These are phyloP conservation scores for Coelomomyces lativittatus DNA, from an alignment of 371 early-diverging fungal species.

Conservation along the genomic window DNA sequence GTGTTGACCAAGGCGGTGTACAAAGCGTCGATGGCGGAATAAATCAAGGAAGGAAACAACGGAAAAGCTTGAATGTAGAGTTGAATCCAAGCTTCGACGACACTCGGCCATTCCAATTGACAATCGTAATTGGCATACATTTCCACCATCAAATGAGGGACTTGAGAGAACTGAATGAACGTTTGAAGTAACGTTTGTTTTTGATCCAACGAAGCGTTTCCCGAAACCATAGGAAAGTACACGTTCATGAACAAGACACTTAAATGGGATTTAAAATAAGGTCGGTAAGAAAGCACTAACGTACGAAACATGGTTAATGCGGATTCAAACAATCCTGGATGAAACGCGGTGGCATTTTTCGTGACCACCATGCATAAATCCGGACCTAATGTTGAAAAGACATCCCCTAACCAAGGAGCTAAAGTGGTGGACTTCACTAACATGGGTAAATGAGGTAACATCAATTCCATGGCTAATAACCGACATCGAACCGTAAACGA, in stretches of 20 bases:
- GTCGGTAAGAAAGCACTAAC: conserved; percentile 46
- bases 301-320: conserved; percentile 63
- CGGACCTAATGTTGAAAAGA: neutral
- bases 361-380: conserved; percentile 52
- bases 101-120: conserved; percentile 7
- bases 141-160: conserved; percentile 25
- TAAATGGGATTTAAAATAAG: conserved; percentile 55
- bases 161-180: conserved; percentile 16
- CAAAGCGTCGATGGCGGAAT: neutral
- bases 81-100: neutral
- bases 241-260: conserved; percentile 62
- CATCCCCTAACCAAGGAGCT: neutral
- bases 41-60: too few species aligned
- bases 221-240: conserved; percentile 39
- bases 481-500: conserved; percentile 3
- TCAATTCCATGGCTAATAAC: conserved; percentile 30
- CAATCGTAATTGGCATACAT: conserved; percentile 42
- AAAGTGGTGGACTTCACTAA: conserved; percentile 9
- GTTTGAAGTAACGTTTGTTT: conserved; percentile 22
- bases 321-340: conserved; percentile 63
- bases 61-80: neutral
- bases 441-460: conserved; percentile 40
- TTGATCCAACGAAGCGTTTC: conserved; percentile 18
- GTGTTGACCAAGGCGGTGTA: too few species aligned
- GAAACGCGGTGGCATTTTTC: conserved; percentile 54